Evolutionary conservation across 495 filamentous ascomycete species (phyloP).

Genomic region (Hyphodiscus hymeniophilus): DNA sequence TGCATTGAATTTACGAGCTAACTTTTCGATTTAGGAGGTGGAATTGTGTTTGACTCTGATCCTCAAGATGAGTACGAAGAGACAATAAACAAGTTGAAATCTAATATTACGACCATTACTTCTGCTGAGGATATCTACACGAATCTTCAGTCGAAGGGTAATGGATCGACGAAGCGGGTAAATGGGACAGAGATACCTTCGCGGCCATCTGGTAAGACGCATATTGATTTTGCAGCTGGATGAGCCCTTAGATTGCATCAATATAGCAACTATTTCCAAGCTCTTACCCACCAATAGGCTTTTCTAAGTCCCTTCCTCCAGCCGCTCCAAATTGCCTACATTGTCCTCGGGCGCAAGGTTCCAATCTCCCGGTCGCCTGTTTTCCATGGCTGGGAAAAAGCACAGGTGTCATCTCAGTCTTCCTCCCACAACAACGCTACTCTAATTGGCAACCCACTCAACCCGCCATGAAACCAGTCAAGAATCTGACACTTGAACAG

Average conservation of each 20-base stretch:
- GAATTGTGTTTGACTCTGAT: conserved; percentile 95
- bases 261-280: too few species aligned
- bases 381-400: too few species aligned
- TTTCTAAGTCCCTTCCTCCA: too few species aligned
- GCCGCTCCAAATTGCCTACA: too few species aligned
- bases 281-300: too few species aligned
- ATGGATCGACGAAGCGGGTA: not conserved
- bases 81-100: conserved; percentile 93
- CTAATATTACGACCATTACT: conserved; percentile 79
- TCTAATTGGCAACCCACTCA: too few species aligned
- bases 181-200: not conserved
- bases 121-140: conserved; percentile 72
- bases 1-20: not conserved
- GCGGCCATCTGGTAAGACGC: conserved; percentile 2
- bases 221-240: conserved; percentile 12
- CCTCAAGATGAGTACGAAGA: conserved; percentile 91
- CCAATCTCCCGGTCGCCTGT: too few species aligned
- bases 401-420: too few species aligned
- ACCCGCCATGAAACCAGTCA: too few species aligned
- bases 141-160: conserved; percentile 12
- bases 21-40: conserved; percentile 51
- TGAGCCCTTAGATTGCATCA: not conserved
- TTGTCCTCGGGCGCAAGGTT: too few species aligned
- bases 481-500: too few species aligned
- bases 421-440: too few species aligned